phyloP scores from a whole-genome alignment of 2,329 filamentous ascomycete species.

The Nigrospora osmanthi region DNA sequence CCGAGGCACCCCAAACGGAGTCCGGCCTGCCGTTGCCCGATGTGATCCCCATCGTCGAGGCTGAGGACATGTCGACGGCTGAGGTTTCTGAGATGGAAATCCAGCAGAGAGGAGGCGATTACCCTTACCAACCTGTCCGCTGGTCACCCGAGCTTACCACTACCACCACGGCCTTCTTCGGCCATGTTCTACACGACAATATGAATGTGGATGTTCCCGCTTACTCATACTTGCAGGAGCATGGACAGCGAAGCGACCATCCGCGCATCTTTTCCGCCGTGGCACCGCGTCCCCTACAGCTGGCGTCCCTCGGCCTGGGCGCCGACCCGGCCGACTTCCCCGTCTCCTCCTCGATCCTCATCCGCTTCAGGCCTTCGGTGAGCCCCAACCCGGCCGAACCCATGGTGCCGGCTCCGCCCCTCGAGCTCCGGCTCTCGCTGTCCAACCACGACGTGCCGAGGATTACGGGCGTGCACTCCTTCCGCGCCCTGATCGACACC shows the following conservation, averaged over 20 bases:
- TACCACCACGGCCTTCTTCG: slow-evolving; percentile 37
- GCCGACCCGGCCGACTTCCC: slow-evolving; percentile 12
- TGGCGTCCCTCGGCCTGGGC: slow-evolving; percentile 24
- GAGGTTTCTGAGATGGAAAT: background rate
- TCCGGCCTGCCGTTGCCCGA: too few relatives aligned
- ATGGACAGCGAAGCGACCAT: slow-evolving; percentile 4
- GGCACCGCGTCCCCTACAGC: slow-evolving; percentile 37
- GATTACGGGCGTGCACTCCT: slow-evolving; percentile 20
- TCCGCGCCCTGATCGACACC: slow-evolving; percentile 29
- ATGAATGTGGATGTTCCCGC: background rate
- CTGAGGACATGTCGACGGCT: background rate
- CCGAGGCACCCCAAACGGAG: too few relatives aligned
- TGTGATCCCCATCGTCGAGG: background rate
- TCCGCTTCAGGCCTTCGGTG: slow-evolving; percentile 36
- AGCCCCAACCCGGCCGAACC: slow-evolving; percentile 5
- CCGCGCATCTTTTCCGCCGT: slow-evolving; percentile 34
- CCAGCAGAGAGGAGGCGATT: background rate
- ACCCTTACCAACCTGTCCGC: slow-evolving; percentile 8
- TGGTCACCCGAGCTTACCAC: slow-evolving; percentile 14
- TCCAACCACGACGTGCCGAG: slow-evolving; percentile 18
- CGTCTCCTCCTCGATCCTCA: slow-evolving; percentile 27
- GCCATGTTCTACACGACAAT: slow-evolving; percentile 33
- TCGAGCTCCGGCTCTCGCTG: slow-evolving; percentile 29
- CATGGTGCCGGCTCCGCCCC: slow-evolving; percentile 17
- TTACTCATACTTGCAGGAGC: slow-evolving; percentile 5